Evolutionary conservation across 208 protist genomes (phyloP).

Genomic region (Acanthamoeba royreba): DNA sequence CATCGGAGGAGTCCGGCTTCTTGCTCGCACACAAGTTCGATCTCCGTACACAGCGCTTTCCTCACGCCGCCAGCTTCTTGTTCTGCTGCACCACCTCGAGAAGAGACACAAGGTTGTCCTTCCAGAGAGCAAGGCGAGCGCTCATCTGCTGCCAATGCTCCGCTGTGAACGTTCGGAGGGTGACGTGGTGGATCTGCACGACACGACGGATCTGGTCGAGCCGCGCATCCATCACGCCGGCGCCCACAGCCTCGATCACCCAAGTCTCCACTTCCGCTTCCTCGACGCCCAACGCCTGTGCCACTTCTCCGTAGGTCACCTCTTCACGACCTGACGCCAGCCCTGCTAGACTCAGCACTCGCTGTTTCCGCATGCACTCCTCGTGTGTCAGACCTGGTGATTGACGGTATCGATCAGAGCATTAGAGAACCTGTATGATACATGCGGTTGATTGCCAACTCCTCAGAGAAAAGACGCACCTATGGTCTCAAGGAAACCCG

Average conservation of each 20-base stretch:
- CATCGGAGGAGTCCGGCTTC: no score
- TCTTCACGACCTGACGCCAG: not conserved
- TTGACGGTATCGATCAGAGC: no score
- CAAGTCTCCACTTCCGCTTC: not conserved
- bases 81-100: slow-evolving; percentile 21
- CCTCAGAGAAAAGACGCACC: no score
- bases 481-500: not conserved
- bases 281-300: not conserved
- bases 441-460: no score
- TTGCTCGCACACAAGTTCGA: no score
- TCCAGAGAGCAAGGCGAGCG: not conserved
- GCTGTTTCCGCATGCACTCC: slow-evolving; percentile 5
- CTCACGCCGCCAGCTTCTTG: not conserved
- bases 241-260: not conserved
- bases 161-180: not conserved
- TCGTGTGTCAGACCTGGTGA: slow-evolving; percentile 4
- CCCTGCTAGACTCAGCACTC: not conserved
- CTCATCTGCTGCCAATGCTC: slow-evolving; percentile 25
- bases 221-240: not conserved
- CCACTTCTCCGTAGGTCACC: not conserved
- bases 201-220: not conserved
- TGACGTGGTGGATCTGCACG: not conserved
- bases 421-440: no score
- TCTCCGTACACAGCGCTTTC: no score
- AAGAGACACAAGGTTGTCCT: slow-evolving; percentile 13